phyloP scores from a whole-genome alignment of 116 monocot genomes.

The Zostera marina region DNA sequence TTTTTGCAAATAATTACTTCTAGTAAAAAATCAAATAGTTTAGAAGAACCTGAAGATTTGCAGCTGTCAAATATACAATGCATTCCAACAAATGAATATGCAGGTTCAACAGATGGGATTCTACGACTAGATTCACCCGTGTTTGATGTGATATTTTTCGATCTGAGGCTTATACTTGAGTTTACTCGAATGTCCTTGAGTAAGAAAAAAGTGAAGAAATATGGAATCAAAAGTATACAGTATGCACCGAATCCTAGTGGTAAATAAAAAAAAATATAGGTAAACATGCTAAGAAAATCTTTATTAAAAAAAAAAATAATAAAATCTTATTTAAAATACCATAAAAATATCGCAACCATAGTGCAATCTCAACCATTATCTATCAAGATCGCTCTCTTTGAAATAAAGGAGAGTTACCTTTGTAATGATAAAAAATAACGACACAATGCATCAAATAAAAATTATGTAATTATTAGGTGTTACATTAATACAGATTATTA shows the following conservation, averaged over 20 bases:
- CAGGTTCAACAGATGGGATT: conserved; percentile 47
- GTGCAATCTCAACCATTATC: too few relatives aligned
- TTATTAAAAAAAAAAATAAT: too few relatives aligned
- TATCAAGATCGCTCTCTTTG: too few relatives aligned
- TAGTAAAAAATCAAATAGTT: not conserved
- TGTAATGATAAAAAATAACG: too few relatives aligned
- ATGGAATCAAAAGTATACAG: not conserved
- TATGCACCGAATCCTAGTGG: not conserved
- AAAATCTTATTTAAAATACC: too few relatives aligned
- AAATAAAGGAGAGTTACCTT: too few relatives aligned
- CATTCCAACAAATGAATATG: conserved; percentile 99
- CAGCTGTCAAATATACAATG: conserved; percentile 96
- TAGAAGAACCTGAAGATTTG: conserved; percentile 62
- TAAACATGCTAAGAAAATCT: too few relatives aligned
- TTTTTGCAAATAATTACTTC: not conserved
- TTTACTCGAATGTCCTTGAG: conserved; percentile 13
- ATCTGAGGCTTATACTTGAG: conserved; percentile 18
- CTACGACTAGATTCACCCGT: conserved; percentile 39
- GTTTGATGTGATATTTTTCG: conserved; percentile 73
- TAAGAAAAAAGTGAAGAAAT: not conserved
- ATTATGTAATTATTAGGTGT: too few relatives aligned
- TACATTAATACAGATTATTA: too few relatives aligned
- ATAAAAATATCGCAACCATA: too few relatives aligned
- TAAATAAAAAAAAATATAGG: not conserved
- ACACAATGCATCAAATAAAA: too few relatives aligned